Base-by-base conservation (phyloP, 2,329 filamentous ascomycete genomes). In the Microsporum ferrugineum region DNA sequence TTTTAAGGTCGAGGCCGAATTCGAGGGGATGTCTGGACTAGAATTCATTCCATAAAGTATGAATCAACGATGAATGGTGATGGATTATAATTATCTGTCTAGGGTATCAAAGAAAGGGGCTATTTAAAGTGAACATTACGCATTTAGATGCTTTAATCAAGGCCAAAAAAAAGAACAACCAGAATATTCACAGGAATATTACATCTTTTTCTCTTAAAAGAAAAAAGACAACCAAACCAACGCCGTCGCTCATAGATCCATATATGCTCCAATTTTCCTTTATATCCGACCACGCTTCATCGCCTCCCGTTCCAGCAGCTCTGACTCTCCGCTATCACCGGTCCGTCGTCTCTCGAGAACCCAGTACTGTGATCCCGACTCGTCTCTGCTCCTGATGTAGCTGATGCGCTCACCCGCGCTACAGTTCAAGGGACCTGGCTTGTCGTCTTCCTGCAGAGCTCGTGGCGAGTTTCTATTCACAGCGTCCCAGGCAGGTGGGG, bases 291-390 rank as follows among this genome's bases (percentile, higher is more conserved):
- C 66, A 38, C 65, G 64, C 36, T 63, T 66, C 63, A 71, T 63
- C 59, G 68, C 63, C 61, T 71, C 70, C 14, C 69, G 66, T 58
- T 70, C 67, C 47, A 73, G 63, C 14, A 74, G 60, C 66, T 73
- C 71, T 36, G 67, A 61, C 62, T 70, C 70, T 31, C 72, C 71
- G 47, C 67, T 68, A 61, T 72, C 72, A 33, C 67, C 67, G 14
- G 69, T 70, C 12, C 71, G 63, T 55, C 71, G 66, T 59, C 70
- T 71, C 64, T 75, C 72, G 10, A 73, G 59, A 3, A 74, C 68
- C 72, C 72, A 75, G 34, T 70, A 67, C 8, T 71, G 69, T n/a
- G 64, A 65, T 33, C 69, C 69, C 29, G 71, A 68, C 31, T 67
- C 65, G 39, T 70, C 67, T n/a, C 59, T 65, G 43, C 68, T 64